Evolutionary conservation across 805 yeast species (phyloP).

Genomic region (Ogataea populi-albae): DNA sequence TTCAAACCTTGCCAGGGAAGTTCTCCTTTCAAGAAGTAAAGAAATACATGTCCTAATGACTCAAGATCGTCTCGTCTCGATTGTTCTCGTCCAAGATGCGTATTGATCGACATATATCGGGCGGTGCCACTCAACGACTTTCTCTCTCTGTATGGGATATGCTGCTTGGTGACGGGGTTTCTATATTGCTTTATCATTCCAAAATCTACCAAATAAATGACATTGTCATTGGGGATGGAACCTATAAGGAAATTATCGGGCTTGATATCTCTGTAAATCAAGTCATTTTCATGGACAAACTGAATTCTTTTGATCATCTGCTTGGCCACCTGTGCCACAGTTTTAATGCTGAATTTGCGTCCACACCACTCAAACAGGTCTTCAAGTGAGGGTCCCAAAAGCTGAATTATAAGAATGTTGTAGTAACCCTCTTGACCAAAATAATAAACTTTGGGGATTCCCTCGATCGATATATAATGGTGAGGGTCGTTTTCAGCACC

Average conservation of each 20-base stretch:
- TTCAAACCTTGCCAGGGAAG: conserved; percentile 90
- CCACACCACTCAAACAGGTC: conserved; percentile 90
- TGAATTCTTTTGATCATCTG: conserved; percentile 76
- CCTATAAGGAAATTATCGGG: conserved; percentile 82
- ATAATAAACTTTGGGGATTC: conserved; percentile 81
- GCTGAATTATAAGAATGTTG: conserved; percentile 71
- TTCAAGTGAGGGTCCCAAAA: conserved; percentile 80
- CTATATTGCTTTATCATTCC: conserved; percentile 87
- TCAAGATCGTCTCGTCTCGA: conserved; percentile 81
- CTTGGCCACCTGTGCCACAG: conserved; percentile 70
- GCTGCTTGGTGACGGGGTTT: conserved; percentile 76
- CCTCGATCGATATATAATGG: conserved; percentile 38
- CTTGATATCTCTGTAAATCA: conserved; percentile 77
- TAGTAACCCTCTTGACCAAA: conserved; percentile 86
- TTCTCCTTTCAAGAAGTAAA: conserved; percentile 74
- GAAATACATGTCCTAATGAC: conserved; percentile 77
- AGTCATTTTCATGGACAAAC: conserved; percentile 71
- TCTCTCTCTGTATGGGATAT: conserved; percentile 78
- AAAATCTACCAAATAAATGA: conserved; percentile 73
- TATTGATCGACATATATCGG: conserved; percentile 82
- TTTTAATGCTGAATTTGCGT: conserved; percentile 64
- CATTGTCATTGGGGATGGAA: conserved; percentile 50
- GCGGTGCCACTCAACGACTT: conserved; percentile 84
- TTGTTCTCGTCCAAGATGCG: conserved; percentile 85
- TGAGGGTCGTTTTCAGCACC: conserved; percentile 25